Conservation (phyloP, 148 eudicot species). For the Heliosperma pusillum region DNA sequence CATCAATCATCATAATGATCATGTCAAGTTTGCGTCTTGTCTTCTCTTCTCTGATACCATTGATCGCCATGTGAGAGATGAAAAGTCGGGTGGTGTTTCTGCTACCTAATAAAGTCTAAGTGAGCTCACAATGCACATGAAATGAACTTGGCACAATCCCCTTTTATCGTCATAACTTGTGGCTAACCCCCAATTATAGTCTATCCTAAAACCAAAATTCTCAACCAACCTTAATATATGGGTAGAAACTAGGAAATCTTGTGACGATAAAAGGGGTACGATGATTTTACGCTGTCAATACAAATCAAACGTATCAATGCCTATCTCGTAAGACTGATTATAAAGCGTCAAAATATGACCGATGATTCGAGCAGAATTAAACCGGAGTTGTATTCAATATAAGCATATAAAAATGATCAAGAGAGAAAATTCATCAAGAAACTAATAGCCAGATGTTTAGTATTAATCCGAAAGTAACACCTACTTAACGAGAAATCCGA, state of each 20-base stretch:
- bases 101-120: constrained; percentile 5
- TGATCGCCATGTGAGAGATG: neutral
- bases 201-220: neutral
- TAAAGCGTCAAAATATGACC: no score
- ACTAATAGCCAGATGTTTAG: neutral
- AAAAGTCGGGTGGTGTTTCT: constrained; percentile 6
- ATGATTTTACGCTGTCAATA: neutral
- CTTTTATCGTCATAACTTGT: neutral
- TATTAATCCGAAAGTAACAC: neutral
- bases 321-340: no score
- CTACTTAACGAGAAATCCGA: neutral
- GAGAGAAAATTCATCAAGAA: neutral
- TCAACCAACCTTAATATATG: neutral
- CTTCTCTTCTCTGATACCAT: neutral
- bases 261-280: neutral
- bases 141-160: neutral
- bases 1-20: neutral
- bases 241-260: neutral
- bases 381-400: neutral
- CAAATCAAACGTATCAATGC: no score
- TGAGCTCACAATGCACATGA: constrained; percentile 18
- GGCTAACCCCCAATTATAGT: neutral
- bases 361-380: no score
- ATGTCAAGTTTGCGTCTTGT: neutral
- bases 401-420: neutral